Conservation (phyloP, 768 basidiomycete species). For the Galerina sulciceps region DNA sequence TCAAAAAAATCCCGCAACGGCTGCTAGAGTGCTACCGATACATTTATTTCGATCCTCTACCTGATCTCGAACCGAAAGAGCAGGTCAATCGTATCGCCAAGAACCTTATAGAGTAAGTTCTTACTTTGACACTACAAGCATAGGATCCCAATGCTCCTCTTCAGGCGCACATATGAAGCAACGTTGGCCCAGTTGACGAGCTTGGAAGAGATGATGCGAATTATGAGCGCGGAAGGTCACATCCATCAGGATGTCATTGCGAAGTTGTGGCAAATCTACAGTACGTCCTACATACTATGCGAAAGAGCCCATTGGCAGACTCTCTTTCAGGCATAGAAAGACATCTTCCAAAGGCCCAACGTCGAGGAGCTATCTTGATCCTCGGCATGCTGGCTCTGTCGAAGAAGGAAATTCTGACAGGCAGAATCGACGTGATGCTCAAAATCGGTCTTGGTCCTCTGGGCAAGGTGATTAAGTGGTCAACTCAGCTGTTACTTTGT, state of each 20-base stretch:
- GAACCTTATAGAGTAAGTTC: constrained; percentile 92
- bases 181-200: constrained; percentile 95
- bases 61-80: constrained; percentile 76
- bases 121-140: background rate
- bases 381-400: constrained; percentile 97
- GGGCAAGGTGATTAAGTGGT: constrained; percentile 65
- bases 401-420: constrained; percentile 70
- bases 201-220: constrained; percentile 94
- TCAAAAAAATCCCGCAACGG: constrained; percentile 86
- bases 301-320: background rate
- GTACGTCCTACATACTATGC: constrained; percentile 48
- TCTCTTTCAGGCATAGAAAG: constrained; percentile 64
- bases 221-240: constrained; percentile 90
- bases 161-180: constrained; percentile 87
- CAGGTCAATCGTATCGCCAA: constrained; percentile 93
- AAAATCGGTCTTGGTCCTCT: constrained; percentile 84
- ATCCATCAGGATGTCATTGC: constrained; percentile 84
- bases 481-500: background rate
- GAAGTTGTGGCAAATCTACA: constrained; percentile 96
- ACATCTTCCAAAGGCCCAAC: constrained; percentile 78
- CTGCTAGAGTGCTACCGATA: constrained; percentile 87
- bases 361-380: constrained; percentile 94
- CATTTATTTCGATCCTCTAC: constrained; percentile 86
- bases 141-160: background rate
- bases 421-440: constrained; percentile 83